Evolutionary conservation across 192 early-diverging fungal species (phyloP), one percentile per base, ranked within the genome.

Genomic region (Chytriomyces confervae): DNA sequence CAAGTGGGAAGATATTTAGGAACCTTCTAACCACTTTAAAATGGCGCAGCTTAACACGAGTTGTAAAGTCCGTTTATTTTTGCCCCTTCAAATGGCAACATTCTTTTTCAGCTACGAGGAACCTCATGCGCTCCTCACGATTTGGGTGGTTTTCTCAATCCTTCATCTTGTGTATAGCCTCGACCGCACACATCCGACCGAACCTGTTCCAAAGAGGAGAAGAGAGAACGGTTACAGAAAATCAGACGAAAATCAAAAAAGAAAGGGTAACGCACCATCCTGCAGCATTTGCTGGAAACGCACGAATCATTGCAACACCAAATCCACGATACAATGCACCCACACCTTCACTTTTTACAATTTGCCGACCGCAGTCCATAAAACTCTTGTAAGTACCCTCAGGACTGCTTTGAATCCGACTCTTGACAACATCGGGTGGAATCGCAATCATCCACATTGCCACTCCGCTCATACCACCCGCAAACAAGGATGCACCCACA

Each of bases 381-480:
- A 87, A 66, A 23, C 91, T 89, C 70, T 74, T 86, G 79, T 93
- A 93, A 29, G 89, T 90, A 50, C 92, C 92, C 64, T 88, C 85
- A 10, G 90, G 89, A 13, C 91, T 86, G 45, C 91, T 82, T 78
- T 93, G 92, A 50, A 92, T 79, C 46, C 91, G 89, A 20, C 89
- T 91, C 82, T 93, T 93, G 77, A 93, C 76, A 16, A 91, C 90
- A 84, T 93, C 92, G 62, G 90, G 90, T 18, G 92, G 92, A 78
- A 93, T 92, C 43, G 89, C 90, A 82, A 93, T 89, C 68, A 85
- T 80, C 95, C 95, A 96, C 93, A 94, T 96, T 72, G 93, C 94
- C 84, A 96, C 92, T 80, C 95, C 95, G 48, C 93, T 93, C 84
- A 96, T 93, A 82, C 95, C 95, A 81, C 95, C 95, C 53, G 95